Conservation (phyloP, 768 basidiomycete genomes). For the Leccinum olivaceopallidum region DNA sequence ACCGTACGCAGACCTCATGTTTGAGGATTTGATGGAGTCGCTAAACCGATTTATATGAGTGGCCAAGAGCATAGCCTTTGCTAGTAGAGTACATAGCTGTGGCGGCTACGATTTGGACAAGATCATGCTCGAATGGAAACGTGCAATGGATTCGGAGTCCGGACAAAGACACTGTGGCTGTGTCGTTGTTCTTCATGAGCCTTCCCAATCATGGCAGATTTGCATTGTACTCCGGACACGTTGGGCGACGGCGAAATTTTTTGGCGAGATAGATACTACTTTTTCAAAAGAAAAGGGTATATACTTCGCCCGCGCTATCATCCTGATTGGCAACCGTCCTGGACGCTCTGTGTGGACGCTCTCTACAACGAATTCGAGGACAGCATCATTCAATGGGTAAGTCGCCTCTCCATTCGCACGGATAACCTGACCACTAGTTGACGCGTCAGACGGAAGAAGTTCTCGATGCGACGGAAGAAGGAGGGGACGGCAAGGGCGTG, state of each 20-base stretch:
- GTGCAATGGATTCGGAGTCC: too few relatives aligned
- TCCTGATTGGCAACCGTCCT: slow-evolving; percentile 31
- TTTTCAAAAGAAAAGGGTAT: background rate
- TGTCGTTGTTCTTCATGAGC: too few relatives aligned
- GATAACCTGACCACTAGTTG: background rate
- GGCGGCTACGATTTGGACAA: too few relatives aligned
- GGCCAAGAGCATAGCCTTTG: too few relatives aligned
- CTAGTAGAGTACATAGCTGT: too few relatives aligned
- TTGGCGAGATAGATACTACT: background rate
- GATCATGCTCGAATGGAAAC: too few relatives aligned
- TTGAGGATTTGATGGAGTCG: background rate
- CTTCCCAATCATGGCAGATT: background rate
- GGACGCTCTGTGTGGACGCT: slow-evolving; percentile 9
- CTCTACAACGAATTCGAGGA: background rate
- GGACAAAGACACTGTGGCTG: too few relatives aligned
- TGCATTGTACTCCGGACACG: background rate
- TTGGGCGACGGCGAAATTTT: background rate
- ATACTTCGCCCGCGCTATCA: background rate
- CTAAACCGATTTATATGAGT: background rate
- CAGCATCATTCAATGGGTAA: slow-evolving; percentile 3
- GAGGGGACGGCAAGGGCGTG: background rate
- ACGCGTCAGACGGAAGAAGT: background rate
- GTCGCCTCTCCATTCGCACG: background rate
- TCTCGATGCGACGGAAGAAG: slow-evolving; percentile 12
- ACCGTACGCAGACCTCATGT: background rate